Conservation (phyloP, 2,329 filamentous ascomycete species). For the Exophiala dermatitidis region DNA sequence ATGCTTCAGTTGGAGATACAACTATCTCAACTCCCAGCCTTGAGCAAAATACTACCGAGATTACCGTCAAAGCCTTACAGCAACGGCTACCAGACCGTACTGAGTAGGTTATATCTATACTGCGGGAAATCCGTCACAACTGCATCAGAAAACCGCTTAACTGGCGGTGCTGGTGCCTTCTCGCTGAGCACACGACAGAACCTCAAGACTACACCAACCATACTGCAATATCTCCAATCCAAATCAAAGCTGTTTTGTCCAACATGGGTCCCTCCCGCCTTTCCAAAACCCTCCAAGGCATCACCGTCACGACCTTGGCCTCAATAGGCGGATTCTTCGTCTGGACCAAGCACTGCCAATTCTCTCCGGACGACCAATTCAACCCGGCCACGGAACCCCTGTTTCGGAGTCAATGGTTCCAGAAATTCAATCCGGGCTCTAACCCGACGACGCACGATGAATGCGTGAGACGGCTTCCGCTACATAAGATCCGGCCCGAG, state of each 20-base stretch:
- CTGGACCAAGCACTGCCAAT: conserved; percentile 48
- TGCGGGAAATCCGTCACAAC: no score
- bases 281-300: conserved; percentile 34
- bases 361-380: conserved; percentile 49
- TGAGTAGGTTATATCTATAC: no score
- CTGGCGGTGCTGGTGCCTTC: no score
- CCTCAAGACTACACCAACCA: not conserved
- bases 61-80: no score
- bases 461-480: conserved; percentile 55
- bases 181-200: no score
- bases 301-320: conserved; percentile 43
- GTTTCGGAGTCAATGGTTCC: conserved; percentile 52
- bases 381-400: conserved; percentile 54
- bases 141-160: no score
- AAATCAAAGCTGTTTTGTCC: not conserved
- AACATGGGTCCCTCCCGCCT: conserved; percentile 11
- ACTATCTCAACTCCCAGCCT: no score
- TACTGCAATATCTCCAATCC: not conserved
- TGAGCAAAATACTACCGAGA: no score
- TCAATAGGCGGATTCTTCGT: conserved; percentile 48
- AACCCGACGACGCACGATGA: conserved; percentile 61
- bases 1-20: no score
- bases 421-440: conserved; percentile 53
- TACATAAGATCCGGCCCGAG: conserved; percentile 58
- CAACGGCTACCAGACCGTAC: no score